These are phyloP conservation scores for Urochloa ruziziensis DNA, from an alignment of 176 grass and related monocot species.

Conservation along the genomic window DNA sequence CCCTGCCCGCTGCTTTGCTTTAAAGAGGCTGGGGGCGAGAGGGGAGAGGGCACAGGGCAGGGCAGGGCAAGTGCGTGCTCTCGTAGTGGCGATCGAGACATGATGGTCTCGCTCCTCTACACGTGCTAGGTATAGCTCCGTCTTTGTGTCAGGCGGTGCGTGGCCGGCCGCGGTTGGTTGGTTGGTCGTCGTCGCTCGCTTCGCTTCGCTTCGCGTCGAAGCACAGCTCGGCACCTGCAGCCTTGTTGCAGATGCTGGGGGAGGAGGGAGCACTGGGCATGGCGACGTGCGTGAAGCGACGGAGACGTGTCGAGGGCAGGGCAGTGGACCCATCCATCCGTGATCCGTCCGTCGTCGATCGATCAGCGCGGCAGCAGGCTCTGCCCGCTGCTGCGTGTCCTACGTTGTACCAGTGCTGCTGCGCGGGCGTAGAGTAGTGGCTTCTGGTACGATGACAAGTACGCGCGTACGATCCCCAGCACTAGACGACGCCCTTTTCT, in stretches of 20 bases:
- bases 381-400: not conserved
- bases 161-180: not conserved
- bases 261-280: slow-evolving; percentile 19
- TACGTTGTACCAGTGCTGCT: not conserved
- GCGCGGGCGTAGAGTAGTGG: not conserved
- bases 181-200: not conserved
- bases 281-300: slow-evolving; percentile 24
- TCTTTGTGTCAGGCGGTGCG: slow-evolving; percentile 14
- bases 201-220: no score
- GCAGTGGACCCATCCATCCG: slow-evolving; percentile 1
- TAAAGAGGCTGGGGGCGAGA: not conserved
- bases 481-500: no score
- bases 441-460: not conserved
- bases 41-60: no score
- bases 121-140: not conserved
- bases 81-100: not conserved
- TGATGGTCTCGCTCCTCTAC: slow-evolving; percentile 30
- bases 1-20: not conserved
- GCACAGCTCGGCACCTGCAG: no score
- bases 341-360: not conserved
- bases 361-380: not conserved
- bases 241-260: not conserved
- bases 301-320: slow-evolving; percentile 34
- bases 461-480: not conserved
- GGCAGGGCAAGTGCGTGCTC: not conserved